Evolutionary conservation across 768 basidiomycete species (phyloP), one percentile per base, ranked within the genome.

Genomic region (Mycena pura): DNA sequence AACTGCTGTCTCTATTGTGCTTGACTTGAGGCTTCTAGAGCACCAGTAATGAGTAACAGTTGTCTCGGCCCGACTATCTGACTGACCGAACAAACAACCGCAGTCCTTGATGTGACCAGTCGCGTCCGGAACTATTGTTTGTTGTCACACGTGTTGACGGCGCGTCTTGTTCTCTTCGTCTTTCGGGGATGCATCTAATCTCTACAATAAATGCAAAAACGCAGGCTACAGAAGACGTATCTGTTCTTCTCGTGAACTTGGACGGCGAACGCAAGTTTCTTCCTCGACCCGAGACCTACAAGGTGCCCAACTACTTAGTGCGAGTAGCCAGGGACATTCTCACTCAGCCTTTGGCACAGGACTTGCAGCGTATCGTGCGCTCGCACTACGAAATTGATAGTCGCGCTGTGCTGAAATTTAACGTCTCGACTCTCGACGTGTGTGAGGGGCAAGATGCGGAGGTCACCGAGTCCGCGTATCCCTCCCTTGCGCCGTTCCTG

Each of bases 151-250:
- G 10, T 17, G 17, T 22, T 47, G 46, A 28, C 28, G 17, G 17
- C 25, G 46, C 17, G 21, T 28, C 46, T 15, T 22, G 19, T 47
- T 28, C 9, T 22, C 19, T 3, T 17, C 29, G 1, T 24, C 36
- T 40, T 17, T 17, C 5, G 2, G n/a, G 29, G 11, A 67, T 67
- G 66, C 62, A 54, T 21, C 39, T 64, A 48, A 34, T 32, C 29
- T 67, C 66, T 2, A 67, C 59, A 19, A 59, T 67, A 7, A 66
- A 63, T 25, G 10, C 59, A 3, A 36, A 40, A 14, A 62, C 56
- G 0, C 53, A 54, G 22, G 51, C 60, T 1, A 13, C 10, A 3
- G 55, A 57, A 6, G 59, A 67, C 34, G 19, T 67, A 8, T 53
- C 62, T 1, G 66, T 67, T 34, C 31, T 67, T 29, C 22, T 61